Percentiles rank a stretch among this genome's conserved stretches.
phyloP scores from a whole-genome alignment of 768 basidiomycete species.

The Podaxis pistillaris region DNA sequence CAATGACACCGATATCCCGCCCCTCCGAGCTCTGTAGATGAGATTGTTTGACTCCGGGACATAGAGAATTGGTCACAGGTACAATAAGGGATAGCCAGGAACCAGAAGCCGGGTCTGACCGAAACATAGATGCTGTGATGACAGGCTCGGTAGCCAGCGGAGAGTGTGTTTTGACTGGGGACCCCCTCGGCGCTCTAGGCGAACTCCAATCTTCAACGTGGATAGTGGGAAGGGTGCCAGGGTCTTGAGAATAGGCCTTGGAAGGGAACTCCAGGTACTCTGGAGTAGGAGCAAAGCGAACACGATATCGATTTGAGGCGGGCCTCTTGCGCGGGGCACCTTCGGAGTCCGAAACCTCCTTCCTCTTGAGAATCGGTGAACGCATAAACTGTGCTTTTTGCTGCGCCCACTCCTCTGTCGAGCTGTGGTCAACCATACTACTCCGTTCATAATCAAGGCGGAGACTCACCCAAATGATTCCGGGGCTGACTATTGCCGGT shows the following conservation, averaged over 20 bases:
- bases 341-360: background rate
- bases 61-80: background rate
- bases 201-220: slow-evolving; percentile 12
- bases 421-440: background rate
- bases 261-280: background rate
- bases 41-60: background rate
- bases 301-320: background rate
- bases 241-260: background rate
- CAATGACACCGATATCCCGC: background rate
- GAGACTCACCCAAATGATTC: background rate
- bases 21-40: background rate
- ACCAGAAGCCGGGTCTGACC: background rate
- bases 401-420: slow-evolving; percentile 1
- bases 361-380: background rate
- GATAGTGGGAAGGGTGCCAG: background rate
- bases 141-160: background rate
- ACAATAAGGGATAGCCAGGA: background rate
- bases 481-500: background rate
- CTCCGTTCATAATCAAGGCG: background rate
- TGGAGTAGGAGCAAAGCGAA: background rate
- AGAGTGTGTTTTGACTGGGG: background rate
- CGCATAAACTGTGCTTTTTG: slow-evolving; percentile 3
- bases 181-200: background rate
- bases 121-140: background rate
- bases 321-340: background rate